Conservation (phyloP, 768 basidiomycete genomes). For the Rhizopogon sp. region DNA sequence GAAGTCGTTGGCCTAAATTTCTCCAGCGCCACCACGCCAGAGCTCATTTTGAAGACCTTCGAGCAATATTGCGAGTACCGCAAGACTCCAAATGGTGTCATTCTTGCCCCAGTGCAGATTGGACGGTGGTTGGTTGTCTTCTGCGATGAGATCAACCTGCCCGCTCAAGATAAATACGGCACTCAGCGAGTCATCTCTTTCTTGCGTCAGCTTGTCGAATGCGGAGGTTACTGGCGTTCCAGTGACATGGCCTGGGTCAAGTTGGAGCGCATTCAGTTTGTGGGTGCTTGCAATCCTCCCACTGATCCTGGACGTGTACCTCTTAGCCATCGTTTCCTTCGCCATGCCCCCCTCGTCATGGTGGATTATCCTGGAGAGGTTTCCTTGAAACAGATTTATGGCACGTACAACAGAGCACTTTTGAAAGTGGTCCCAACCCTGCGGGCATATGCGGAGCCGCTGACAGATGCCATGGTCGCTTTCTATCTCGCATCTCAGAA, state of each 20-base stretch:
- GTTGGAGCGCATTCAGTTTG: constrained; percentile 98
- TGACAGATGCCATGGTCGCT: constrained; percentile 95
- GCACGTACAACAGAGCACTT: constrained; percentile 93
- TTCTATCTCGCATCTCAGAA: constrained; percentile 95
- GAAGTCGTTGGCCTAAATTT: constrained; percentile 99
- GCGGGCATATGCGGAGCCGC: constrained; percentile 86
- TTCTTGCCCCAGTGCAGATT: constrained; percentile 90
- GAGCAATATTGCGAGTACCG: constrained; percentile 99
- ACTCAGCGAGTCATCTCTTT: constrained; percentile 99
- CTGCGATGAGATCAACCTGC: constrained; percentile 99
- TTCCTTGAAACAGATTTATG: constrained; percentile 97
- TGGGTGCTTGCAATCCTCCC: constrained; percentile 98
- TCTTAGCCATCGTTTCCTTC: constrained; percentile 93
- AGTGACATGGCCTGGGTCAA: constrained; percentile 96
- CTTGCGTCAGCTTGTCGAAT: constrained; percentile 93
- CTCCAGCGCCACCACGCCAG: constrained; percentile 97
- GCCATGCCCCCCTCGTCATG: constrained; percentile 97
- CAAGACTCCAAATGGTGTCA: constrained; percentile 97
- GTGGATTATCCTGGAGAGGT: constrained; percentile 98
- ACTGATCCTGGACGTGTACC: constrained; percentile 99
- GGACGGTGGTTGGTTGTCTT: constrained; percentile 99
- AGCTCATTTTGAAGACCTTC: constrained; percentile 97
- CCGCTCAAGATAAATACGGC: constrained; percentile 95
- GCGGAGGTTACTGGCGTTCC: constrained; percentile 91
- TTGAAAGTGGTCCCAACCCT: constrained; percentile 95